Evolutionary conservation across 139 green algal species (phyloP).

Genomic region (Desmodesmus armatus): DNA sequence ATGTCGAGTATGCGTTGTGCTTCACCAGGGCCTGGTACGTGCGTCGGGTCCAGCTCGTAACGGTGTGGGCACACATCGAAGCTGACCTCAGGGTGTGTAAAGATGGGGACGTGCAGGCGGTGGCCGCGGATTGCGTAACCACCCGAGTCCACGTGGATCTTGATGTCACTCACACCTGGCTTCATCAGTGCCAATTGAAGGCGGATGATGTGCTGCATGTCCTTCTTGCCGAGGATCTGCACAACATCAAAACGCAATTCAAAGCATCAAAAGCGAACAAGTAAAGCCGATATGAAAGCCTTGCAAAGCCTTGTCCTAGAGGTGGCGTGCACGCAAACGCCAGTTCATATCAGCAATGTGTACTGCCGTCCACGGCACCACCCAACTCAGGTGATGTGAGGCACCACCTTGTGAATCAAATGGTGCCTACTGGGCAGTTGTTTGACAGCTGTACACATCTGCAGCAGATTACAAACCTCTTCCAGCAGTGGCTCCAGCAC

Average conservation of each 20-base stretch:
- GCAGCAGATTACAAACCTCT: too few relatives aligned
- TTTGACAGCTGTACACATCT: background rate
- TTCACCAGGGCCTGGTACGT: background rate
- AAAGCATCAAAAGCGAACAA: too few relatives aligned
- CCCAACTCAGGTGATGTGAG: too few relatives aligned
- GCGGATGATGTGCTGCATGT: conserved; percentile 75
- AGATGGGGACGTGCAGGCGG: conserved; percentile 72
- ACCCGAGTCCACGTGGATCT: conserved; percentile 70
- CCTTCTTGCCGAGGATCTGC: conserved; percentile 62
- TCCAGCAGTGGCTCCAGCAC: conserved; percentile 70
- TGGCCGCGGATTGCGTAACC: conserved; percentile 71
- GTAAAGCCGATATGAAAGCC: too few relatives aligned
- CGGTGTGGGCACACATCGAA: conserved; percentile 43
- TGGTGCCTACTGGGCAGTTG: background rate
- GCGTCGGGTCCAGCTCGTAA: conserved; percentile 10
- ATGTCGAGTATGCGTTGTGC: conserved; percentile 30
- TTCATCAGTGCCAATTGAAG: conserved; percentile 79
- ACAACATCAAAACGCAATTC: too few relatives aligned
- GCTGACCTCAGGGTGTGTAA: conserved; percentile 49
- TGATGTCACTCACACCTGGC: conserved; percentile 46
- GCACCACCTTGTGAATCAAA: too few relatives aligned
- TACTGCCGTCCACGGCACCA: too few relatives aligned
- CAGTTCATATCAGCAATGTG: too few relatives aligned
- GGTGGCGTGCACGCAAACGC: too few relatives aligned
- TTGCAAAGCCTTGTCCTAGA: too few relatives aligned